Base-by-base conservation (phyloP, 371 early-diverging fungal genomes). In the Syncephalastrum racemosum region DNA sequence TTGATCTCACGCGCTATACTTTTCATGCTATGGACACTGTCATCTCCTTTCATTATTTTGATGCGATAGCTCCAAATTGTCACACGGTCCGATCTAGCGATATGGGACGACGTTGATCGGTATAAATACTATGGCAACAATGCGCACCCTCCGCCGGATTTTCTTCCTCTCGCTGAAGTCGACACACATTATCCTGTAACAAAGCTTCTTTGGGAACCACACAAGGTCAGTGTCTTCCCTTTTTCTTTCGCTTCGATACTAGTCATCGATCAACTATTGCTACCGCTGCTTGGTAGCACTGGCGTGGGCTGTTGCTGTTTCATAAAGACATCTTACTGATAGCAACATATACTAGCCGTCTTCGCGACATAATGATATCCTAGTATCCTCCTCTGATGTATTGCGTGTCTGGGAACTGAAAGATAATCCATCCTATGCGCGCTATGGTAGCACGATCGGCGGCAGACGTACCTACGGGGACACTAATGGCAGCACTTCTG, bases 151-250 rank as follows among this genome's bases (percentile, higher is more conserved):
- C 68, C 67, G 64, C 67, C 64, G 24, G 85, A 94, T 63, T 91
- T 94, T 70, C 80, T 86, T 14, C 70, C 81, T 3, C 71, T 91
- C 10, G 95, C 91, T 19, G 91, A 90, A 62, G 77, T 81, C 2
- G 86, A 87, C 31, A 88, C 91, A n/a, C 82, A 86, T 36, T 96
- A 91, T 67, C 98, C 98, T 19, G 79, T 90, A 39, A 94, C 96
- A 5, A 95, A 94, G 68, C 79, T 95, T 15, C 65, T 86, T 60
- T 97, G 96, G 96, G 84, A 90, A 42, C 97, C 96, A 12, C 67
- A 77, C 50, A 86, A 82, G 79, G 90, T 88, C 68, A 54, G 22
- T 47, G 18, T 47, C 23, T n/a, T 31, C 12, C 2, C 36, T 18
- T 7, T 16, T 5, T 2, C 27, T n/a, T 19, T 14, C 23, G 19